Evolutionary conservation across 257 asterid genomes (phyloP).

Genomic region (Gentiana macrophylla): DNA sequence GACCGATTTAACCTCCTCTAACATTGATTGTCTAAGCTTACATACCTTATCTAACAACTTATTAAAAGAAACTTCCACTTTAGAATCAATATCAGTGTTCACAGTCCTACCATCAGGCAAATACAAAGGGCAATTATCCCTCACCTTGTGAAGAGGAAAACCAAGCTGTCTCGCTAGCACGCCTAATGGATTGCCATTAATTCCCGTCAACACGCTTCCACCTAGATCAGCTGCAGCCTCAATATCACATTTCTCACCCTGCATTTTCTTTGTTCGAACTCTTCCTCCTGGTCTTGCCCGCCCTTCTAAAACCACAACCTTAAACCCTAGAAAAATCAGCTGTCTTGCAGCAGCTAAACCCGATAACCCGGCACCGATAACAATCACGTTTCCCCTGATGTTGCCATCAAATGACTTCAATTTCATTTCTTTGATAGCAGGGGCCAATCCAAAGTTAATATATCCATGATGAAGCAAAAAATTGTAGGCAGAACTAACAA

Average conservation of each 20-base stretch:
- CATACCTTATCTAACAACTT: slow-evolving; percentile 92
- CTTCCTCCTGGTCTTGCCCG: slow-evolving; percentile 84
- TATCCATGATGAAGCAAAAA: slow-evolving; percentile 83
- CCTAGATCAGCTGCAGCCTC: slow-evolving; percentile 91
- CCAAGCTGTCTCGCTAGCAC: slow-evolving; percentile 90
- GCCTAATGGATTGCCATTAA: slow-evolving; percentile 91
- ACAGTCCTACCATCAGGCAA: slow-evolving; percentile 81
- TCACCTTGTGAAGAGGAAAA: slow-evolving; percentile 87
- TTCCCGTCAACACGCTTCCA: slow-evolving; percentile 94
- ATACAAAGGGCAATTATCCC: slow-evolving; percentile 89
- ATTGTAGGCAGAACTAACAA: slow-evolving; percentile 66
- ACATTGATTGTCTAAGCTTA: slow-evolving; percentile 85
- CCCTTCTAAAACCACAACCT: slow-evolving; percentile 82
- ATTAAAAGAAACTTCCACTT: slow-evolving; percentile 77
- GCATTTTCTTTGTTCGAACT: slow-evolving; percentile 75
- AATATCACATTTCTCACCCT: slow-evolving; percentile 37
- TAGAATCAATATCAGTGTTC: slow-evolving; percentile 72
- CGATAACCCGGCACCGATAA: slow-evolving; percentile 82
- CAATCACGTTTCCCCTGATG: slow-evolving; percentile 50
- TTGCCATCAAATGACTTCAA: slow-evolving; percentile 27
- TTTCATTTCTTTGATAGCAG: slow-evolving; percentile 62
- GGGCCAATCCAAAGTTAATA: slow-evolving; percentile 79
- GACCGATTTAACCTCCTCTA: slow-evolving; percentile 72
- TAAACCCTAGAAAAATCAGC: slow-evolving; percentile 73
- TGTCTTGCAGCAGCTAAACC: slow-evolving; percentile 92